phyloP scores from a whole-genome alignment of 148 eudicot species.

The Vaccinium vitisidaea region DNA sequence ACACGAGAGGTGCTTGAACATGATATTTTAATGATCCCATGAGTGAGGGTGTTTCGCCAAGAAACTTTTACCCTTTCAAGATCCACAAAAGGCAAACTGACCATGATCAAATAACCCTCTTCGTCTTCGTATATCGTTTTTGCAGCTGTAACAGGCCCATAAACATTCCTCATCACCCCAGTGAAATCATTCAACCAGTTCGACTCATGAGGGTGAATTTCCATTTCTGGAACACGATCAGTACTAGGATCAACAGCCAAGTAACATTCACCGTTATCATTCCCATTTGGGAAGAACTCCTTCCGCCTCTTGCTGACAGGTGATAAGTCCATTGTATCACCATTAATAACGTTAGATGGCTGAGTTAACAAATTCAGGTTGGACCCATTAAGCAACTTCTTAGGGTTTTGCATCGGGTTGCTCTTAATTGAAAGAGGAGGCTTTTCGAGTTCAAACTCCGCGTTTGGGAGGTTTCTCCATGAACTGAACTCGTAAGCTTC shows the following conservation, averaged over 20 bases:
- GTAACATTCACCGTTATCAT: slow-evolving; percentile 32
- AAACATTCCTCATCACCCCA: slow-evolving; percentile 46
- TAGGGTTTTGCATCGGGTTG: slow-evolving; percentile 26
- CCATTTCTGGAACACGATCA: slow-evolving; percentile 26
- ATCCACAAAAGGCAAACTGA: slow-evolving; percentile 58
- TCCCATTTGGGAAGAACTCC: slow-evolving; percentile 35
- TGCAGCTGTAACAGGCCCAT: slow-evolving; percentile 59
- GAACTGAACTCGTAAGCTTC: slow-evolving; percentile 50
- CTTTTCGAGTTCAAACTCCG: slow-evolving; percentile 47
- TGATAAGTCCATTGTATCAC: slow-evolving; percentile 41
- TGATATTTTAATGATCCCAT: slow-evolving; percentile 52
- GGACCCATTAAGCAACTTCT: slow-evolving; percentile 48
- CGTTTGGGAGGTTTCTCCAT: slow-evolving; percentile 49
- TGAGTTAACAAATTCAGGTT: slow-evolving; percentile 47
- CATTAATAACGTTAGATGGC: slow-evolving; percentile 32
- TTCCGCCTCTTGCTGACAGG: slow-evolving; percentile 48
- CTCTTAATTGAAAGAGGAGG: slow-evolving; percentile 23
- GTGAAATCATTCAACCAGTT: slow-evolving; percentile 45
- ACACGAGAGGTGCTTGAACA: slow-evolving; percentile 44
- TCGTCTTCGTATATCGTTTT: slow-evolving; percentile 56
- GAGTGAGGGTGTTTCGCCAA: slow-evolving; percentile 53
- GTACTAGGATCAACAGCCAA: slow-evolving; percentile 34
- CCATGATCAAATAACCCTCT: slow-evolving; percentile 39
- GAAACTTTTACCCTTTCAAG: slow-evolving; percentile 53
- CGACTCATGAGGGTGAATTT: slow-evolving; percentile 36